These are phyloP conservation scores for Cocos nucifera DNA, from an alignment of 176 grass and related monocot genomes.

Conservation along the genomic window DNA sequence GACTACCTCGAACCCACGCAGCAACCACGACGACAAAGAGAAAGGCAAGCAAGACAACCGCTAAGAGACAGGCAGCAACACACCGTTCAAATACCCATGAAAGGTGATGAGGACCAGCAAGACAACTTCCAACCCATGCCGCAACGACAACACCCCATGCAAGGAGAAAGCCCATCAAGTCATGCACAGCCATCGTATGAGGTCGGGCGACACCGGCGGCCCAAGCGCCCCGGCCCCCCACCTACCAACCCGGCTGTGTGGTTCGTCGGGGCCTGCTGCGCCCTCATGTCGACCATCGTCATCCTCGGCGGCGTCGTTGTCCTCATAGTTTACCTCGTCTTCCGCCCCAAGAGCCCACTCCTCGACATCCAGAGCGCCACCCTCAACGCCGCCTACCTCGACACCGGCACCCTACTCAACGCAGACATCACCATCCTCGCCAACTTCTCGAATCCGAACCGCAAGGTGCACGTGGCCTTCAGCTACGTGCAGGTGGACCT, in stretches of 20 bases:
- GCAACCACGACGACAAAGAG: no score
- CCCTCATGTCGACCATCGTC: constrained; percentile 55
- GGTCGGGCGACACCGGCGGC: no score
- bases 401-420: constrained; percentile 47
- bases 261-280: constrained; percentile 40
- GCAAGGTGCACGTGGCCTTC: constrained; percentile 37
- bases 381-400: constrained; percentile 65
- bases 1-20: no score
- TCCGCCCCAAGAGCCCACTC: constrained; percentile 51
- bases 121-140: no score
- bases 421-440: constrained; percentile 59
- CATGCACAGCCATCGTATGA: no score
- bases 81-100: no score
- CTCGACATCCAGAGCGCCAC: constrained; percentile 48
- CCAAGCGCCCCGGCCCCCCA: no score
- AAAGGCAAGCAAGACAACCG: no score
- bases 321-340: constrained; percentile 61
- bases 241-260: background rate
- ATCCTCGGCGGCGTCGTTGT: constrained; percentile 45
- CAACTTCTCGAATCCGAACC: constrained; percentile 63
- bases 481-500: constrained; percentile 77
- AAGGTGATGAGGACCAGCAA: no score
- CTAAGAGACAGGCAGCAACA: no score
- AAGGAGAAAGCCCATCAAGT: no score
- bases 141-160: no score